Evolutionary conservation across 306 rosid genomes (phyloP), one percentile per base, ranked within the genome.

Genomic region (Rosa rugosa): DNA sequence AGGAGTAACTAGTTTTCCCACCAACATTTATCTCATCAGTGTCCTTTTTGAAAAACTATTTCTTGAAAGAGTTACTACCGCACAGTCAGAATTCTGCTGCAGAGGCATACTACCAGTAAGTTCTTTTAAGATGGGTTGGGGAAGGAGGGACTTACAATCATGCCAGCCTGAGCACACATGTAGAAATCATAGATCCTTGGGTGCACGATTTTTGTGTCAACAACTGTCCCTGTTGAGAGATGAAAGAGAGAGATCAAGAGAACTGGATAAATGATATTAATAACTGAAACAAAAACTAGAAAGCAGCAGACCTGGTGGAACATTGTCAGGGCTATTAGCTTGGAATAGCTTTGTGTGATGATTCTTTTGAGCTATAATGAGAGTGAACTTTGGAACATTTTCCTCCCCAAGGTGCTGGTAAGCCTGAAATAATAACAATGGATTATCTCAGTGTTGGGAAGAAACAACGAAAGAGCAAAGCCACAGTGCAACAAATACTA

Each of bases 151-250:
- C 92, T 80, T 89, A 95, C 98, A 75, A 89, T 74, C 87, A 80
- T 81, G 86, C 95, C 99, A 53, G 87, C 88, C 73, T 92, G 97
- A 75, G 99, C 78, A 77, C 98, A 95, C 95, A 92, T 77, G 89
- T 85, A 95, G 84, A 95, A 95, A 83, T 95, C 97, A 44, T 84
- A 92, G 79, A 83, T 91, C 81, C 85, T 86, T 13, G 97, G 98
- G 86, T 93, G 99, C 47, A 85, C 91, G 46, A 95, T 86, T 77
- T 83, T 81, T 23, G 91, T 87, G 91, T 95, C 99, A 11, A 95
- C 97, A 27, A 95, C 91, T 13, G 98, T 95, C 74, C 99, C 98
- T 91, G 85, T 60, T 82, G 77, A 85, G 34, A 14, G 64, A 63
- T 42, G 62, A 69, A 44, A 22, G 68, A 51, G 27, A 71, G 22